phyloP scores from a whole-genome alignment of 805 yeast genomes.

The Brettanomyces custersianus region DNA sequence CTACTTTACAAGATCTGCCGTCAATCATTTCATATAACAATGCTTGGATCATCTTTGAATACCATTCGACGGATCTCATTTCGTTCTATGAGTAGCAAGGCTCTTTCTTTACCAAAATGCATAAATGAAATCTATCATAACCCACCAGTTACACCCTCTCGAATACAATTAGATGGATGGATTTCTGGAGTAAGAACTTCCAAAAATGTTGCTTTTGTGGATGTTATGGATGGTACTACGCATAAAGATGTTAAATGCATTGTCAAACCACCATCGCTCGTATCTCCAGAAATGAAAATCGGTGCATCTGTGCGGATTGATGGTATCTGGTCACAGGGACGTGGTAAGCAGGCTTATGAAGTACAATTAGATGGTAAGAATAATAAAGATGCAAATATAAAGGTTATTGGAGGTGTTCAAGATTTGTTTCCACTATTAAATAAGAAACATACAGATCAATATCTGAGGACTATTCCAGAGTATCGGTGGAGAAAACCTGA shows the following conservation, averaged over 20 bases:
- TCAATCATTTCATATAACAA: too few relatives aligned
- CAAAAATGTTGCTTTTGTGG: constrained; percentile 74
- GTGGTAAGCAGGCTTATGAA: constrained; percentile 48
- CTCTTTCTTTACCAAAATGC: constrained; percentile 15
- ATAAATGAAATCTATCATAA: constrained; percentile 20
- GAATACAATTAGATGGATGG: constrained; percentile 58
- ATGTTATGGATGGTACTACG: constrained; percentile 70
- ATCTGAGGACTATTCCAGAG: constrained; percentile 64
- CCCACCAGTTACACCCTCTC: constrained; percentile 30
- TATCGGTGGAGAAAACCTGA: constrained; percentile 65
- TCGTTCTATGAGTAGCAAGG: not conserved
- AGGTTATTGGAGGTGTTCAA: constrained; percentile 52
- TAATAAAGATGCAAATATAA: constrained; percentile 23
- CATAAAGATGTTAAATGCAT: constrained; percentile 47
- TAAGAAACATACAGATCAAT: constrained; percentile 58
- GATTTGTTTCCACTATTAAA: constrained; percentile 76
- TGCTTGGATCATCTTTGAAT: not conserved
- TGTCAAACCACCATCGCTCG: constrained; percentile 29
- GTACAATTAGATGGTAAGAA: constrained; percentile 28
- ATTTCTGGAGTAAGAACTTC: constrained; percentile 61
- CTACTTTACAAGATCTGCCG: too few relatives aligned
- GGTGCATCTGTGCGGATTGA: constrained; percentile 28
- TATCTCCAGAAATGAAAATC: constrained; percentile 23
- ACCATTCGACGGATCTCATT: not conserved
- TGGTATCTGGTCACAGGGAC: constrained; percentile 32